These are phyloP conservation scores for Xylaria sp. DNA, from an alignment of 2,329 filamentous ascomycete species.

Conservation along the genomic window DNA sequence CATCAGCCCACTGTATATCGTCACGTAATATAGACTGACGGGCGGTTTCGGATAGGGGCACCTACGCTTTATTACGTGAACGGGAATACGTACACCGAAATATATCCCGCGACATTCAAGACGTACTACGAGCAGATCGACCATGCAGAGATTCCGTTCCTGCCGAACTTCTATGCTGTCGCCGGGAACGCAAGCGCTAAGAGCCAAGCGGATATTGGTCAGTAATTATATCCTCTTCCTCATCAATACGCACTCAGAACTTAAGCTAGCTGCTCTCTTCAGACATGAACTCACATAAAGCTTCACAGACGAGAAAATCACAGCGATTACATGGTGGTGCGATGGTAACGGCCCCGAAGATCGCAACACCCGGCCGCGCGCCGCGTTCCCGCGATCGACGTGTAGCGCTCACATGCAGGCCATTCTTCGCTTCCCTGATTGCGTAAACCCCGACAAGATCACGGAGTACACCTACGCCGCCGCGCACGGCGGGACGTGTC, in stretches of 20 bases:
- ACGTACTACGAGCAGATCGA: constrained; percentile 59
- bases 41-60: constrained; percentile 48
- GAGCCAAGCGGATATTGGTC: constrained; percentile 47
- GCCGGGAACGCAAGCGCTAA: constrained; percentile 56
- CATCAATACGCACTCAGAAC: neutral
- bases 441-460: constrained; percentile 53
- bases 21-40: neutral
- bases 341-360: constrained; percentile 51
- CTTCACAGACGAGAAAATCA: constrained; percentile 42
- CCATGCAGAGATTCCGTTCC: constrained; percentile 58
- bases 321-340: constrained; percentile 52
- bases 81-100: constrained; percentile 53
- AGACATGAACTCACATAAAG: neutral
- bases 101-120: constrained; percentile 55
- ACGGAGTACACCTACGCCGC: constrained; percentile 34
- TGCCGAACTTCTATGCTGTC: constrained; percentile 56
- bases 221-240: neutral
- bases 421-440: constrained; percentile 58
- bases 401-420: constrained; percentile 58
- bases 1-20: neutral
- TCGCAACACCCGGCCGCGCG: constrained; percentile 43
- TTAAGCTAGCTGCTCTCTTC: too few relatives aligned
- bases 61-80: constrained; percentile 57
- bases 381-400: constrained; percentile 51
- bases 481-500: constrained; percentile 25